phyloP scores from a whole-genome alignment of 1,139 yeast genomes.

The Taphrina sp. region DNA sequence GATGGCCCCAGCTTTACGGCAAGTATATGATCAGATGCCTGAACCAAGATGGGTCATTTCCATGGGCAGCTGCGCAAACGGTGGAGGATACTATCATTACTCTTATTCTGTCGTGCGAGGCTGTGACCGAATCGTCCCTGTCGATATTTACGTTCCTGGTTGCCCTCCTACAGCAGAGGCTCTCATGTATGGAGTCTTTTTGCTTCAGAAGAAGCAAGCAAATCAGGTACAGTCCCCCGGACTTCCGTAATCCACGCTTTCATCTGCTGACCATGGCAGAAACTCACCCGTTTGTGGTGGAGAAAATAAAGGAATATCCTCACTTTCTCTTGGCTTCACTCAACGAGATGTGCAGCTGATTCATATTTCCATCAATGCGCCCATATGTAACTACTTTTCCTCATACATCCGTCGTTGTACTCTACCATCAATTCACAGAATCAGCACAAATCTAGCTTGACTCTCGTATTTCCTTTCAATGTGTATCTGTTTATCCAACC shows the following conservation, averaged over 20 bases:
- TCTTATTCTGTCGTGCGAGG: conserved; percentile 88
- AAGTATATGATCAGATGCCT: conserved; percentile 92
- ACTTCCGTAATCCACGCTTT: too few species aligned
- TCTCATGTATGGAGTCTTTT: conserved; percentile 85
- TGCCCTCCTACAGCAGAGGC: conserved; percentile 94
- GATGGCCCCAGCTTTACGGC: conserved; percentile 81
- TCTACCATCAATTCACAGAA: too few species aligned
- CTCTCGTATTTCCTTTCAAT: too few species aligned
- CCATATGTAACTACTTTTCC: too few species aligned
- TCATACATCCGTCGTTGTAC: too few species aligned
- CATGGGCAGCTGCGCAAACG: conserved; percentile 94
- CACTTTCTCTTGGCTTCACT: neutral
- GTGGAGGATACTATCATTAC: conserved; percentile 91
- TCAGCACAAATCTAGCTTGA: too few species aligned
- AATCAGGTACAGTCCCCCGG: conserved; percentile 7
- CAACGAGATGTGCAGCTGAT: too few species aligned
- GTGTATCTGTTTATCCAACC: too few species aligned
- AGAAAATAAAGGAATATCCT: conserved; percentile 12
- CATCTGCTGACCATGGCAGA: neutral
- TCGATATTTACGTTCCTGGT: conserved; percentile 88
- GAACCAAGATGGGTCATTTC: conserved; percentile 88
- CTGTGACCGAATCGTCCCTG: conserved; percentile 83
- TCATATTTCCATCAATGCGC: too few species aligned
- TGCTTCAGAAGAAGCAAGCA: conserved; percentile 67
- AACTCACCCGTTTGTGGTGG: conserved; percentile 30